Percentiles rank a stretch among this genome's conserved stretches.
phyloP scores from a whole-genome alignment of 139 green algal species.

The Volvox reticuliferus region DNA sequence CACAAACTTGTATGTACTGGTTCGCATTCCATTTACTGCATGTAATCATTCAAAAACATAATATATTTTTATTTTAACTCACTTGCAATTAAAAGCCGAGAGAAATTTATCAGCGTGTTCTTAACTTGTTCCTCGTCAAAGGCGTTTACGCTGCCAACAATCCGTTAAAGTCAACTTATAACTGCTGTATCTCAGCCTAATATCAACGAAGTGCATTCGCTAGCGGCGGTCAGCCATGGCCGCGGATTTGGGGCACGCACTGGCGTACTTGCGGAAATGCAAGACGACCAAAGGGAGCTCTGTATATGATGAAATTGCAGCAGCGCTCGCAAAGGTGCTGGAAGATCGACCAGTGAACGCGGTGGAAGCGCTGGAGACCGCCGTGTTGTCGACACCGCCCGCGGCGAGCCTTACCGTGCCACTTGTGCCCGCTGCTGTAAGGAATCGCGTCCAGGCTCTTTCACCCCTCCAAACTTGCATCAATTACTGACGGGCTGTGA shows the following conservation, averaged over 20 bases:
- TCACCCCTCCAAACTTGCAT: neutral
- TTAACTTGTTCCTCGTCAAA: no score
- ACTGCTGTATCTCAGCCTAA: no score
- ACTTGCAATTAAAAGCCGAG: neutral
- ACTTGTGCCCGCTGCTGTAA: slow-evolving; percentile 15
- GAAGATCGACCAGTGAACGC: slow-evolving; percentile 39
- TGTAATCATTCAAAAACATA: neutral
- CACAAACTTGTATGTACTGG: slow-evolving; percentile 14
- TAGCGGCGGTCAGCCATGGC: slow-evolving; percentile 31
- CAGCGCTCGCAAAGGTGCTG: slow-evolving; percentile 26
- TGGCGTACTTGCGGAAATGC: slow-evolving; percentile 9
- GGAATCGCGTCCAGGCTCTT: neutral
- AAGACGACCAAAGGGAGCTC: slow-evolving; percentile 33
- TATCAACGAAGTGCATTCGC: neutral
- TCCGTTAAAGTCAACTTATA: no score
- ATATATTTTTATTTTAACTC: neutral
- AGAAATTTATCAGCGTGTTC: no score
- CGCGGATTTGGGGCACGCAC: slow-evolving; percentile 41
- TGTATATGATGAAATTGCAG: slow-evolving; percentile 6
- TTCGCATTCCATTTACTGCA: neutral
- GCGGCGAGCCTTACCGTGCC: slow-evolving; percentile 9
- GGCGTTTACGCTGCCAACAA: no score
- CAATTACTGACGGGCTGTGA: neutral
- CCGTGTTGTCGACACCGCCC: slow-evolving; percentile 8
- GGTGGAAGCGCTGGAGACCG: slow-evolving; percentile 39